Base-by-base conservation (phyloP, 2,329 filamentous ascomycete species). In the Fusarium xyrophilum region DNA sequence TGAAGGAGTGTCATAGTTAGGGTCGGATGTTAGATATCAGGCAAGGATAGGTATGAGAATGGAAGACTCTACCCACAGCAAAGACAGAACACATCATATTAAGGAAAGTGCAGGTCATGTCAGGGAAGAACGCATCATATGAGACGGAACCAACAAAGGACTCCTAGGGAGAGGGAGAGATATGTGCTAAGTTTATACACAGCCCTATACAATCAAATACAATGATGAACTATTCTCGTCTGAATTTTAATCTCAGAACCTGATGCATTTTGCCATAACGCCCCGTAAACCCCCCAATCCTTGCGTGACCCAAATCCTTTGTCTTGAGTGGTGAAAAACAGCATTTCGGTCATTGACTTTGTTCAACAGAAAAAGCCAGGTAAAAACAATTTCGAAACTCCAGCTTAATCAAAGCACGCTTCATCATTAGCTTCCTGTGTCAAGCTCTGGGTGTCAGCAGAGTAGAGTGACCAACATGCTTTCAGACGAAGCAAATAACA, bases 311-410 rank as follows among this genome's bases (percentile, higher is more conserved):
- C 60, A 68, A 69, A 68, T 68, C 61, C 67, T 36, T 66, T 67
- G 61, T 46, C 54, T 44, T 56, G 40, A 71, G 32, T 47, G 43
- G 38, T 25, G n/a, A 50, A 46, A 54, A 68, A 56, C 44, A 50
- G 47, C 48, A 64, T 59, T 43, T 62, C 48, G 57, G 46, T 62
- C 48, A 62, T 67, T 56, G 61, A 67, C 63, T 50, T 54, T 60
- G 42, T 42, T 42, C 44, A 33, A 36, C 44, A 50, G 54, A 57
- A 54, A 63, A 53, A 69, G 70, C 57, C 54, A 69, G 63, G 27
- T 63, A 73, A 73, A 74, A 71, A 69, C 62, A 72, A 71, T 73
- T 67, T 74, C 65, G 66, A 68, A 73, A 75, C 72, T 68, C 74
- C 75, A 71, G 58, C 66, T 70, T 56, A 65, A 69, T 58, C 66